These are phyloP conservation scores for Tulasnella sp. DNA, from an alignment of 768 basidiomycete species.

Conservation along the genomic window DNA sequence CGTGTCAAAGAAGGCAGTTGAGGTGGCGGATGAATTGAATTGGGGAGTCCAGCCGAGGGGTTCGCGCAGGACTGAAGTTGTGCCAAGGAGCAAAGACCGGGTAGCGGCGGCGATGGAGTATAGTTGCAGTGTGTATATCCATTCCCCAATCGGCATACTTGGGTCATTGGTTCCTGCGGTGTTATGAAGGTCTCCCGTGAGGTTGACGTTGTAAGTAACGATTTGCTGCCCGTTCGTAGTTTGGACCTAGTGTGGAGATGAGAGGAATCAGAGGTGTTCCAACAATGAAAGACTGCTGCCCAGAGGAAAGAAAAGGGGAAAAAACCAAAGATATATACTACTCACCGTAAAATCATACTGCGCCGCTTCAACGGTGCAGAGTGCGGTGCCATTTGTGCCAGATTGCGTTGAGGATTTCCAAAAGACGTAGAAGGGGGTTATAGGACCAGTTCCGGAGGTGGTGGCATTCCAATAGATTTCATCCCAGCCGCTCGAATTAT, in stretches of 20 bases:
- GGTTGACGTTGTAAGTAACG: not conserved
- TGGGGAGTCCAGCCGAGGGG: not conserved
- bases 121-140: not conserved
- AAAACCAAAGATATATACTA: too few species aligned
- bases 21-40: not conserved
- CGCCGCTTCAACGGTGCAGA: not conserved
- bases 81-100: not conserved
- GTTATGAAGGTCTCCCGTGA: not conserved
- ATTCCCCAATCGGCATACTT: not conserved
- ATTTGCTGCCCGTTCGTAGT: not conserved
- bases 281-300: too few species aligned
- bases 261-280: too few species aligned
- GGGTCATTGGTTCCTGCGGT: not conserved
- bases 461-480: not conserved
- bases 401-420: not conserved
- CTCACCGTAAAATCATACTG: not conserved
- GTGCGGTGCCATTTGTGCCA: not conserved
- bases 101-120: not conserved
- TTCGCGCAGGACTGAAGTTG: not conserved
- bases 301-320: not conserved
- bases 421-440: not conserved
- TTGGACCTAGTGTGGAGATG: not conserved
- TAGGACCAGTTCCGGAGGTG: not conserved
- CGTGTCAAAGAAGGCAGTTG: not conserved
- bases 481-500: not conserved